Evolutionary conservation across 164 flowering plant species (phyloP), one percentile per base, ranked within the genome.

Genomic region (Vitis rupestris): DNA sequence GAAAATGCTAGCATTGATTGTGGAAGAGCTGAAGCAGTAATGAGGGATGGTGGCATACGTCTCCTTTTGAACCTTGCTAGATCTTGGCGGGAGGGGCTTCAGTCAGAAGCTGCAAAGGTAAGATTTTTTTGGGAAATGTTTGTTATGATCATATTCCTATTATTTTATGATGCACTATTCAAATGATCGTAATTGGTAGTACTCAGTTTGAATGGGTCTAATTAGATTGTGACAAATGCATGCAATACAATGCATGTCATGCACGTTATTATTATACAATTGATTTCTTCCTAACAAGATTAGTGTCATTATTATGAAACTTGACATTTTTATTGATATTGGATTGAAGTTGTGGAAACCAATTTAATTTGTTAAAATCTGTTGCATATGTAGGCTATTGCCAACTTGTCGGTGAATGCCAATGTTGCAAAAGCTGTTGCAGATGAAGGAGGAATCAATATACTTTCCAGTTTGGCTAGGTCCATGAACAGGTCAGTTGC

Each of bases 391-490:
- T 71, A 96, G 98, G 99, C 99, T 59, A 88, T 93, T 63, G 99
- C 99, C 79, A 96, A 92, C 74, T 82, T 96, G 79, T 94, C 98
- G 10, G 98, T 93, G 72, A 89, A 96, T 86, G 72, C 88, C 49
- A 86, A 83, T 75, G 97, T 96, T 73, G 99, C 99, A 50, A 96
- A 96, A 81, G 89, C 96, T 70, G 97, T 93, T 68, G 98, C 98
- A 5, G 94, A 92, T 61, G 97, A 84, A 80, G 99, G 97, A 68
- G 99, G 99, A 29, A 93, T 96, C 58, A 75, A 74, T 66, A 86
- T 93, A 60, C 97, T 96, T 75, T 87, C 97, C 51, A 83, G 82
- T 69, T 76, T 96, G 70, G 98, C 99, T 5, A 88, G 82, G 88
- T 96, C 99, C 37, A 86, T 84, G 93, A 96, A 96, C 70, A 93